Evolutionary conservation across 2,329 filamentous ascomycete species (phyloP), one percentile per base, ranked within the genome.

Genomic region (Colletotrichum echinochloae): DNA sequence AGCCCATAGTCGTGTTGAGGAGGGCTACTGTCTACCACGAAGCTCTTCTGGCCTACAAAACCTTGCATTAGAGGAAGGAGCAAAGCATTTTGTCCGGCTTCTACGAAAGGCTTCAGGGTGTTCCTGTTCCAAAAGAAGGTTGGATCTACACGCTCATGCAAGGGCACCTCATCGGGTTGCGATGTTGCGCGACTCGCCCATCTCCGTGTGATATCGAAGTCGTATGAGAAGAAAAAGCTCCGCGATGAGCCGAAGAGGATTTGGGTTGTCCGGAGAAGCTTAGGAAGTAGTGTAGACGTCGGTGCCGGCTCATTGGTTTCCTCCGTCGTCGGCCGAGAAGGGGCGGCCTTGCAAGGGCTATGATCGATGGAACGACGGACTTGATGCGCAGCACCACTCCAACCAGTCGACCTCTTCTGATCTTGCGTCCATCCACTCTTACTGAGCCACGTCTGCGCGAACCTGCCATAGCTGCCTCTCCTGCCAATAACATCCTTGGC

Each of bases 221-320:
- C 96, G 79, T 99, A 98, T 0, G 95, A 95, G 79, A 95, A 99
- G 83, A 92, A 98, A 80, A 98, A 98, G 79, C 94, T 98, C 73
- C 88, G 88, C 0, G 92, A 94, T 5, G 90, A 88, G 1, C 92
- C 91, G 77, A 98, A 95, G 71, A 97, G 89, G 65, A 98, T 89
- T 77, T 93, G 93, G 1, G 94, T 91, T 39, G 93, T 97, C 49
- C 92, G 89, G 51, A 99, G 81, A 48, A 98, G 85, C 77, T 97
- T 97, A 1, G 95, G 95, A 14, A 97, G 84, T 39, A 98, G 81
- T 5, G 87, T 75, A 8, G 83, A 80, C 20, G 81, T n/a, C n/a
- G 56, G 52, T n/a, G 56, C 66, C 1, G 60, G 66, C 9, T 68
- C 65, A 8, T 79, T 78, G 6, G 82, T 77, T 26, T 87, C 78